Conservation (phyloP, 2,329 filamentous ascomycete genomes). For the Penicillium digitatum region DNA sequence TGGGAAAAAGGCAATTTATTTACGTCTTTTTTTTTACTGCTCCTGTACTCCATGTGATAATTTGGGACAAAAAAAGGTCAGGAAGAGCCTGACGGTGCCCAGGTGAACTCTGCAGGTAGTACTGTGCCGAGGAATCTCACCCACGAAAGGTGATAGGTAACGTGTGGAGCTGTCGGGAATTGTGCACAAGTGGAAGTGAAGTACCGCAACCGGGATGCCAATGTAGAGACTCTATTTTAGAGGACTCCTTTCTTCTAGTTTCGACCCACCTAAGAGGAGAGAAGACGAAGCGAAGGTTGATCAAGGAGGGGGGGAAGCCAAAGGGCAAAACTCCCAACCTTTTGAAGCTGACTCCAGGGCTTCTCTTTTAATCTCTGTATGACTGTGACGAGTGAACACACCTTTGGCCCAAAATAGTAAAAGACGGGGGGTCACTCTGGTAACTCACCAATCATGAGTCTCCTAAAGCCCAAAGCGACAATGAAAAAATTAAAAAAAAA, state of each 20-base stretch:
- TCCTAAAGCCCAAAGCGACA: not conserved
- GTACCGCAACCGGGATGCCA: slow-evolving; percentile 10
- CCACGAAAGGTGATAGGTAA: slow-evolving; percentile 2
- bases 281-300: slow-evolving; percentile 14
- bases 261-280: slow-evolving; percentile 13
- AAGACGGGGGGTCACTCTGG: not conserved
- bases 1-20: not conserved
- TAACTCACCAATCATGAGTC: slow-evolving; percentile 1
- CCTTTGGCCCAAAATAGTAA: not conserved
- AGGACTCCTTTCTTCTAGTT: slow-evolving; percentile 3
- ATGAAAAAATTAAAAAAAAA: not conserved
- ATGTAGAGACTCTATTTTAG: not conserved
- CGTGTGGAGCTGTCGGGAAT: slow-evolving; percentile 17
- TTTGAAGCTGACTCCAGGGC: slow-evolving; percentile 1
- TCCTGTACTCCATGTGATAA: not conserved
- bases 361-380: slow-evolving; percentile 4
- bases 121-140: slow-evolving; percentile 12
- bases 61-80: not conserved
- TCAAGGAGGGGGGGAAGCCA: slow-evolving; percentile 12
- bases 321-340: slow-evolving; percentile 10
- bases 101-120: slow-evolving; percentile 15
- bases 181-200: slow-evolving; percentile 2
- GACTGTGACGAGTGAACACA: slow-evolving; percentile 15
- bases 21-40: not conserved
- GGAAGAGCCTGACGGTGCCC: slow-evolving; percentile 4